Conservation (phyloP, 1,284 basidiomycete genomes). For the Irpex sp. region DNA sequence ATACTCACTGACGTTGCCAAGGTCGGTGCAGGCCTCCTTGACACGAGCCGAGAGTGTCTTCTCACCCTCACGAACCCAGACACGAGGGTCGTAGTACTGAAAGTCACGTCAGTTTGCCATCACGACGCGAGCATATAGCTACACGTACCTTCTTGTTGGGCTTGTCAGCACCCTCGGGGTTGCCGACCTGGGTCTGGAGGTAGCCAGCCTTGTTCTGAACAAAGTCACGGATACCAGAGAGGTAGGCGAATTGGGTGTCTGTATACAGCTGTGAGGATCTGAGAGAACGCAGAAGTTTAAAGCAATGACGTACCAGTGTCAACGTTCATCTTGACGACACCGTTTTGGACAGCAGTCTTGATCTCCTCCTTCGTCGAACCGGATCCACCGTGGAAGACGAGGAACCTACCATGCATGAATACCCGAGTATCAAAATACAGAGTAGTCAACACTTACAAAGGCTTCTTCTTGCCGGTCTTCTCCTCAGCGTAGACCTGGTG, state of each 20-base stretch:
- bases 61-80: constrained; percentile 98
- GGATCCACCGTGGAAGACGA: constrained; percentile 99
- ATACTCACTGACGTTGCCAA: constrained; percentile 68
- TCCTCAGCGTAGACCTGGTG: constrained; percentile 82
- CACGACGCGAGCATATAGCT: not conserved
- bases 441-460: constrained; percentile 65
- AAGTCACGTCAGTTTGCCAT: constrained; percentile 1
- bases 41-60: constrained; percentile 89
- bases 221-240: constrained; percentile 89
- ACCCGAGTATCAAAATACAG: not conserved
- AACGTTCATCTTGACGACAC: constrained; percentile 98
- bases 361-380: constrained; percentile 98
- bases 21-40: constrained; percentile 88
- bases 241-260: constrained; percentile 93
- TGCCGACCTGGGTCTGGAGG: constrained; percentile 86
- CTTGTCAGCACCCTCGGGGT: constrained; percentile 91
- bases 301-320: constrained; percentile 60
- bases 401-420: constrained; percentile 56
- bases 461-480: constrained; percentile 75
- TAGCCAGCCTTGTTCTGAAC: constrained; percentile 82
- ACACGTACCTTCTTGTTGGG: constrained; percentile 90
- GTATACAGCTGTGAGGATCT: not conserved
- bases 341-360: constrained; percentile 85
- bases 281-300: not conserved
- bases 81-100: constrained; percentile 89